These are phyloP conservation scores for Chrysosporium queenslandicum DNA, from an alignment of 2,329 filamentous ascomycete species.

Conservation along the genomic window DNA sequence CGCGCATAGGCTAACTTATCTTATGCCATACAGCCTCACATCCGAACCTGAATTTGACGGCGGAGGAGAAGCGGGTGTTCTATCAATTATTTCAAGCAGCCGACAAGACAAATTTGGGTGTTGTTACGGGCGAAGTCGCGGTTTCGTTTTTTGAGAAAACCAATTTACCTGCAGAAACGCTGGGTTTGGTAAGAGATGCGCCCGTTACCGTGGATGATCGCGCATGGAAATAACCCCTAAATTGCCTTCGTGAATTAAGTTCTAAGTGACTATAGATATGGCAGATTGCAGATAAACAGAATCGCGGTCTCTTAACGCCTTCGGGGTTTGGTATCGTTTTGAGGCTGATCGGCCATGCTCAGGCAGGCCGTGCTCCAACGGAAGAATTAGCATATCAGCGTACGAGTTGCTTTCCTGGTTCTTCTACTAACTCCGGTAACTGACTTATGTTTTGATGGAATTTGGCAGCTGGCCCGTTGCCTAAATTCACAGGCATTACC, in stretches of 20 bases:
- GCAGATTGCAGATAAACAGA: slow-evolving; percentile 97
- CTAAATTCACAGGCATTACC: slow-evolving; percentile 75
- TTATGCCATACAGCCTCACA: slow-evolving; percentile 19
- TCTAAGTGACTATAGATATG: slow-evolving; percentile 59
- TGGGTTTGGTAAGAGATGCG: slow-evolving; percentile 63
- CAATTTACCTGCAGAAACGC: slow-evolving; percentile 67
- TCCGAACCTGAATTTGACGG: slow-evolving; percentile 70
- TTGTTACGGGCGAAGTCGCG: slow-evolving; percentile 90
- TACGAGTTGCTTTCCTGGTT: slow-evolving; percentile 29
- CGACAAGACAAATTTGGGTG: slow-evolving; percentile 80
- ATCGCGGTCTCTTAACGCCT: slow-evolving; percentile 84
- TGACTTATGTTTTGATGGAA: background rate
- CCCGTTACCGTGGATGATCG: background rate
- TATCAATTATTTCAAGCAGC: slow-evolving; percentile 87
- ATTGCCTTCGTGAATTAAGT: background rate
- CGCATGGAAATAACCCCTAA: background rate
- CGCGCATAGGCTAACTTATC: background rate
- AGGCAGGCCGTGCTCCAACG: slow-evolving; percentile 72
- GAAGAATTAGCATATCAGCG: slow-evolving; percentile 71
- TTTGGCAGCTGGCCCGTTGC: slow-evolving; percentile 60
- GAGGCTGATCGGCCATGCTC: slow-evolving; percentile 89
- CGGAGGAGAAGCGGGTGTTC: slow-evolving; percentile 89
- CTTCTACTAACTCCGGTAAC: background rate
- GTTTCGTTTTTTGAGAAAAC: slow-evolving; percentile 98
- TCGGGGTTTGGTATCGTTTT: slow-evolving; percentile 88